phyloP scores from a whole-genome alignment of 2,329 filamentous ascomycete genomes.

The Apiospora koreana region DNA sequence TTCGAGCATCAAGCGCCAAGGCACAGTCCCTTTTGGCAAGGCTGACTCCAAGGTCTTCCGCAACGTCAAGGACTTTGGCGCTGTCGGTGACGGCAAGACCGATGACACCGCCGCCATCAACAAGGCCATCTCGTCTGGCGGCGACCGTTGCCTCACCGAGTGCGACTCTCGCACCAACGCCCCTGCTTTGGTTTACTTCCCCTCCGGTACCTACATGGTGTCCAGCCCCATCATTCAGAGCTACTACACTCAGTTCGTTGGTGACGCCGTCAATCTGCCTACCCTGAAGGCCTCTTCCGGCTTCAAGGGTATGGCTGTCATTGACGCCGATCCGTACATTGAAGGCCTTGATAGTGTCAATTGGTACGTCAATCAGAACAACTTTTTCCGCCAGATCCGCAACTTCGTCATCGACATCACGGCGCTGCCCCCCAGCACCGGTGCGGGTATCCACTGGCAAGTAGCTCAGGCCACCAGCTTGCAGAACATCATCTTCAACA shows the following conservation, averaged over 20 bases:
- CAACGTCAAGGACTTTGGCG: constrained; percentile 76
- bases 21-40: constrained; percentile 63
- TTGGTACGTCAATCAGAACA: constrained; percentile 80
- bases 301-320: constrained; percentile 84
- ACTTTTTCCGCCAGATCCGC: constrained; percentile 81
- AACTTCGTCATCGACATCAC: constrained; percentile 81
- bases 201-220: constrained; percentile 81
- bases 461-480: constrained; percentile 80
- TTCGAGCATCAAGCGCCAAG: constrained; percentile 67
- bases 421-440: constrained; percentile 58
- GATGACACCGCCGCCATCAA: constrained; percentile 94
- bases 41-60: constrained; percentile 71
- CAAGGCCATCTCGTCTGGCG: constrained; percentile 71
- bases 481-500: constrained; percentile 81
- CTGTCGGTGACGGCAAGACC: constrained; percentile 65
- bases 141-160: constrained; percentile 71
- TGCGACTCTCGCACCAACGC: constrained; percentile 85
- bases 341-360: constrained; percentile 57
- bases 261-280: constrained; percentile 72
- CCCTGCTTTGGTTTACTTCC: constrained; percentile 90
- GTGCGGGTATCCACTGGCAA: constrained; percentile 81
- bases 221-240: constrained; percentile 77
- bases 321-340: constrained; percentile 86
- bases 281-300: constrained; percentile 71
- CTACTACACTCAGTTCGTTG: constrained; percentile 93